Percentiles rank a stretch among this genome's conserved stretches.
These are phyloP conservation scores for Aspergillus saccharolyticus DNA, from an alignment of 495 filamentous ascomycete genomes.

Conservation along the genomic window DNA sequence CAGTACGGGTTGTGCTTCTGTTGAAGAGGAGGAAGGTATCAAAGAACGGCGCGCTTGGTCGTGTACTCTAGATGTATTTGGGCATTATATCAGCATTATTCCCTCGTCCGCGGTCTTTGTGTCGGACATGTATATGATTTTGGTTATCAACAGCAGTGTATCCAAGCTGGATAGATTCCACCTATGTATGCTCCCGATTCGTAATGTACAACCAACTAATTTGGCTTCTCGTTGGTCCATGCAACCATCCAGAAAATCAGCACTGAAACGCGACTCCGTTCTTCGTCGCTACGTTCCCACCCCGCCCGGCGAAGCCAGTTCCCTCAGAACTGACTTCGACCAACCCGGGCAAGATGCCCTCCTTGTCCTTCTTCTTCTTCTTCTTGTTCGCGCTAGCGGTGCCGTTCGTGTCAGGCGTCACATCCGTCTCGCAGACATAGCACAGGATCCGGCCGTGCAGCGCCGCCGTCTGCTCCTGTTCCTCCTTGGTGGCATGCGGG, in stretches of 20 bases:
- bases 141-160: neutral
- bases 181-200: neutral
- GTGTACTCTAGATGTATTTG: constrained; percentile 4
- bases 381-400: constrained; percentile 25
- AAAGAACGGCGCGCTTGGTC: neutral
- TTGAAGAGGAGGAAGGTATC: neutral
- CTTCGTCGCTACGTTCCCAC: constrained; percentile 76
- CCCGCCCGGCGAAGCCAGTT: constrained; percentile 86
- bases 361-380: constrained; percentile 45
- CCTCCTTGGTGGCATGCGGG: constrained; percentile 58
- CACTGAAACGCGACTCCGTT: constrained; percentile 81
- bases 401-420: constrained; percentile 40
- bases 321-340: constrained; percentile 85
- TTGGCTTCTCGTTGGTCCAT: neutral
- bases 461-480: constrained; percentile 38
- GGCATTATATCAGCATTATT: constrained; percentile 3
- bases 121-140: constrained; percentile 4
- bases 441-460: constrained; percentile 53
- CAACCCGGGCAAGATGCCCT: constrained; percentile 62
- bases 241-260: constrained; percentile 30
- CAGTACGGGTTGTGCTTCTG: neutral
- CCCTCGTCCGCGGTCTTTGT: neutral
- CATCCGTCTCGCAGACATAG: constrained; percentile 82
- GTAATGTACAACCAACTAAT: neutral
- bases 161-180: neutral